Percentiles rank a stretch among this genome's conserved stretches.
phyloP scores from a whole-genome alignment of 73 alveolate genomes.

The Paramecium tetraurelia region DNA sequence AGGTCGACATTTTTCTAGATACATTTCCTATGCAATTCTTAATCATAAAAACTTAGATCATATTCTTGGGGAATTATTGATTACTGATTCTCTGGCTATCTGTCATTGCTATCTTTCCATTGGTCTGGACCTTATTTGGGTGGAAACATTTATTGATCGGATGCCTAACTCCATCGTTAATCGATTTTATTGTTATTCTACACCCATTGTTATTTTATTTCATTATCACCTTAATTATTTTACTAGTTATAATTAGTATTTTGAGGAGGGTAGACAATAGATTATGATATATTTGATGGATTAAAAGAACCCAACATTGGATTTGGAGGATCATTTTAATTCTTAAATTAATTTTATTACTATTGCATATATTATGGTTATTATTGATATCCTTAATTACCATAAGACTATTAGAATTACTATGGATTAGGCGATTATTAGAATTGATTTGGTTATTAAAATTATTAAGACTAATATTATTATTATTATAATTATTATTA shows the following conservation, averaged over 20 bases:
- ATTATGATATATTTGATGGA: neutral
- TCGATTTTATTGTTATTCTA: neutral
- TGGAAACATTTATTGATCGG: neutral
- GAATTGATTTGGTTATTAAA: neutral
- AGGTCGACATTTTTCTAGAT: neutral
- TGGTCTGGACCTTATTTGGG: neutral
- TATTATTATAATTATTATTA: neutral
- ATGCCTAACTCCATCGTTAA: neutral
- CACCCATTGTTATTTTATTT: neutral
- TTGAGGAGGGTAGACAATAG: neutral
- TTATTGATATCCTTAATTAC: neutral
- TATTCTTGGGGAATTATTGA: neutral
- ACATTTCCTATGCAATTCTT: neutral
- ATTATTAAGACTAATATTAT: neutral
- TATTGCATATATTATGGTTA: neutral
- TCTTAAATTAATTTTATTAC: neutral
- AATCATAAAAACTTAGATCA: neutral
- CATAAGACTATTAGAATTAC: neutral
- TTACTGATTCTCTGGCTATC: neutral
- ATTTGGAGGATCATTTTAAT: neutral
- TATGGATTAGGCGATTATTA: neutral
- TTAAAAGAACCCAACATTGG: neutral
- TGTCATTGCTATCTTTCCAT: neutral
- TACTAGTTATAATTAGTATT: neutral
- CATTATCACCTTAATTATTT: neutral